Evolutionary conservation across 768 basidiomycete species (phyloP), one percentile per base, ranked within the genome.

Genomic region (Auriscalpium vulgare): DNA sequence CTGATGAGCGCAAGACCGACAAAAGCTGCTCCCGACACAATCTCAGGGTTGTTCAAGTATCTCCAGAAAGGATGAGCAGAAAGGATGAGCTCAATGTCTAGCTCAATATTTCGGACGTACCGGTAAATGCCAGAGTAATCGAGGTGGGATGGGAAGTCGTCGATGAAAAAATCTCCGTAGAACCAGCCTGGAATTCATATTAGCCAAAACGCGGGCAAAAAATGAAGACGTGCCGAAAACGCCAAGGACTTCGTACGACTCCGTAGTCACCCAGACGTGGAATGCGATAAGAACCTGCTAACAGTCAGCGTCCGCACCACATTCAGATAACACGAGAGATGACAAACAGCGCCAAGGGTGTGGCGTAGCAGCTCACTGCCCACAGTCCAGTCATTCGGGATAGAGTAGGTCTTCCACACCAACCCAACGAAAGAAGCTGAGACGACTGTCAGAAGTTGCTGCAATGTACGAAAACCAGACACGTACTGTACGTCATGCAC

Each of bases 71-170:
- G 36, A 7, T 45, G 8, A 17, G 51, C 14, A 29, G 29, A 29
- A 29, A 44, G 2, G 36, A 7, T 45, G 8, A 17, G 50, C 51
- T 54, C 43, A 40, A 37, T n/a, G 56, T 17, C 17, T 40, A 9
- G n/a, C 10, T 10, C 50, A 54, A 51, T 37, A n/a, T 19, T 21
- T 50, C 43, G 21, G 34, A 63, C 74, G 50, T 65, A 93, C 84
- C 95, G 84, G 72, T 95, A 99, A 62, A 99, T 97, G 36, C 97
- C 97, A 52, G 93, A 95, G 68, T 98, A 98, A 57, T 95, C 92
- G 9, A 98, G 74, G 58, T 90, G 83, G 0, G 88, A 74, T 4
- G 95, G 92, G 69, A 91, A 95, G 59, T 93, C 88, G 64, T 95
- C 91, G 72, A 95, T 87, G 77, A 95, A 95, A 73, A 95, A 95